These are phyloP conservation scores for Tetrapisispora iriomotensis DNA, from an alignment of 805 yeast species.

Conservation along the genomic window DNA sequence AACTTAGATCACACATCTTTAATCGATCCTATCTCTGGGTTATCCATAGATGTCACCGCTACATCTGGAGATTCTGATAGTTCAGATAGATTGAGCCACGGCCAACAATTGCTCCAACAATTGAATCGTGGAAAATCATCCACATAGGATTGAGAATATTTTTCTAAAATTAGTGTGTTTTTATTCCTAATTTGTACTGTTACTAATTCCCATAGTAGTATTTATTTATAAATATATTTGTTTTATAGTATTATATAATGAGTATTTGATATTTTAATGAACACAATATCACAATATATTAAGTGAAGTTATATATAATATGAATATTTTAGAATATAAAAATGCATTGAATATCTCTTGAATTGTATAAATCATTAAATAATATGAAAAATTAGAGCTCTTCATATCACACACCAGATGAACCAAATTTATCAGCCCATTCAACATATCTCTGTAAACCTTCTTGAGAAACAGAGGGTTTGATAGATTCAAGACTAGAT, in stretches of 20 bases:
- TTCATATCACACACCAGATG: constrained; percentile 59
- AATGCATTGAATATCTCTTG: not conserved
- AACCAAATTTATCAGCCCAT: constrained; percentile 83
- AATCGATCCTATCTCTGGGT: constrained; percentile 6
- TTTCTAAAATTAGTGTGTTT: not conserved
- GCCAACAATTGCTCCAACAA: constrained; percentile 25
- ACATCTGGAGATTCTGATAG: not conserved
- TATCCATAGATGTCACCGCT: not conserved
- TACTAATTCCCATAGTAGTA: too few relatives aligned
- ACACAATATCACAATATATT: not conserved
- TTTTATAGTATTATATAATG: constrained; percentile 1
- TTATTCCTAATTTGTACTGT: too few relatives aligned
- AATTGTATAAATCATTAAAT: not conserved
- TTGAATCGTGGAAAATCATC: constrained; percentile 17
- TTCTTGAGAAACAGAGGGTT: constrained; percentile 81
- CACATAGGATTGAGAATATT: not conserved
- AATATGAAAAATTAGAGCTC: not conserved
- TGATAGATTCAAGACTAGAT: constrained; percentile 63
- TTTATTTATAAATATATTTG: not conserved
- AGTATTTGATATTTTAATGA: constrained; percentile 4
- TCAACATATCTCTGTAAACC: constrained; percentile 73
- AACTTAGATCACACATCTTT: constrained; percentile 30
- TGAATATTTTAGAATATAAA: not conserved
- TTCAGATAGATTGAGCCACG: constrained; percentile 13
- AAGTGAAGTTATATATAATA: not conserved